Conservation (phyloP, 768 basidiomycete species). For the Porphyrellus cyaneotinctus region DNA sequence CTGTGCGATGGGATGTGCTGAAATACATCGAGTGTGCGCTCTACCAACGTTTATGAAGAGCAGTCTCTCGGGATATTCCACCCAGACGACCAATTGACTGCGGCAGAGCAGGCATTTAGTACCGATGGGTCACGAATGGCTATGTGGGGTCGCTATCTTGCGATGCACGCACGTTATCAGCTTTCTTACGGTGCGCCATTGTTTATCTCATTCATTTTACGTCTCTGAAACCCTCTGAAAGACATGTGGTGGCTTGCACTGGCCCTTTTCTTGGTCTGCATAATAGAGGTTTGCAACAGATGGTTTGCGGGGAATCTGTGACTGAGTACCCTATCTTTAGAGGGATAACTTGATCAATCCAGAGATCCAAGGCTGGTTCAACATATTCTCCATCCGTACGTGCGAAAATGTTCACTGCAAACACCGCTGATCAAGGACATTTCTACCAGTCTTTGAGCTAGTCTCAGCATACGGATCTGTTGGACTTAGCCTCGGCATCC, state of each 20-base stretch:
- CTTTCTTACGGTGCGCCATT: conserved; percentile 75
- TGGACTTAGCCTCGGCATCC: conserved; percentile 85
- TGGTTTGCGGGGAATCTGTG: neutral
- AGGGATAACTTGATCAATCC: conserved; percentile 53
- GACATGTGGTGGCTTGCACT: conserved; percentile 96
- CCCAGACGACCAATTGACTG: conserved; percentile 45
- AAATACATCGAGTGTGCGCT: conserved; percentile 60
- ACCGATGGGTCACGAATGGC: conserved; percentile 47
- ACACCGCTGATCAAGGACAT: neutral
- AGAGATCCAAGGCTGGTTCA: conserved; percentile 65
- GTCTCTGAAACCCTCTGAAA: conserved; percentile 28
- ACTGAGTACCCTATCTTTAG: conserved; percentile 34
- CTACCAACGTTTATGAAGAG: conserved; percentile 94
- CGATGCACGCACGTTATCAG: conserved; percentile 81
- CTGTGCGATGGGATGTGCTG: neutral
- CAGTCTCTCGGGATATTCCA: conserved; percentile 79
- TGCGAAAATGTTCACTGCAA: conserved; percentile 6
- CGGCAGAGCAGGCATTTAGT: conserved; percentile 42
- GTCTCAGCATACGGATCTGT: conserved; percentile 88
- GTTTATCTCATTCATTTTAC: neutral
- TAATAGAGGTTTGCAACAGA: conserved; percentile 68
- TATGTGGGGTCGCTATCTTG: conserved; percentile 73
- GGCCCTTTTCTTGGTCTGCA: conserved; percentile 85
- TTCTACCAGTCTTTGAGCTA: conserved; percentile 70
- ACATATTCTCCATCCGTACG: conserved; percentile 75